Base-by-base conservation (phyloP, 1,284 basidiomycete species). In the Rhizopogon parksii region DNA sequence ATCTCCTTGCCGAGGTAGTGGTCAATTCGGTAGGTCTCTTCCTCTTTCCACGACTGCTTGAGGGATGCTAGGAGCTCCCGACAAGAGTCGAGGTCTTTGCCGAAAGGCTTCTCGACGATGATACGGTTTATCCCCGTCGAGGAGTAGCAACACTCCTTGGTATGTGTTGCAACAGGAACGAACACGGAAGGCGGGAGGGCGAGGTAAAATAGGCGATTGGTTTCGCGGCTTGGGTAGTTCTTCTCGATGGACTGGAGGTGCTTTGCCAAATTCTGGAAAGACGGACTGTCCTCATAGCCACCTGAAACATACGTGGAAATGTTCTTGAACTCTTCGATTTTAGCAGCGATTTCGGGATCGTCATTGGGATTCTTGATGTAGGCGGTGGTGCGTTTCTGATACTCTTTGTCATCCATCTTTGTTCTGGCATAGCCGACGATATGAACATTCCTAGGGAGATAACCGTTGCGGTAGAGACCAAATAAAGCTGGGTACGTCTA, bases 1-100 rank as follows among this genome's bases (percentile, higher is more conserved):
- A 97, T 97, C 78, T 97, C 94, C 75, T 97, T 97, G 56, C 94
- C 94, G 51, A 97, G 85, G 70, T 97, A 97, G 68, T 97, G 94
- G 71, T 97, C 94, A 67, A 97, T 97, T 56, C 94, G 89, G 83
- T 91, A 97, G 7, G 93, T 97, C 76, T 97, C 94, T 40, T 95
- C 90, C 71, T 97, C 94, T 4, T 78, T 77, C 93, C 93, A 97
- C 59, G 91, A 82, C 59, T 83, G 67, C 73, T 93, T 95, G 68
- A 97, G 77, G 9, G 83, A 76, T 36, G 72, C 68, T 57, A 96
- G 81, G 57, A 97, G 84, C 57, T 82, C 78, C 42, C 88, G 80
- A 53, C 86, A 91, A n/a, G 88, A 89, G 0, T 91, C 82, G 52
- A 90, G 79, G 64, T 97, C 94, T 71, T 93, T 95, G 43, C 94